These are phyloP conservation scores for Byssothecium circinans DNA, from an alignment of 2,329 filamentous ascomycete genomes.

Conservation along the genomic window DNA sequence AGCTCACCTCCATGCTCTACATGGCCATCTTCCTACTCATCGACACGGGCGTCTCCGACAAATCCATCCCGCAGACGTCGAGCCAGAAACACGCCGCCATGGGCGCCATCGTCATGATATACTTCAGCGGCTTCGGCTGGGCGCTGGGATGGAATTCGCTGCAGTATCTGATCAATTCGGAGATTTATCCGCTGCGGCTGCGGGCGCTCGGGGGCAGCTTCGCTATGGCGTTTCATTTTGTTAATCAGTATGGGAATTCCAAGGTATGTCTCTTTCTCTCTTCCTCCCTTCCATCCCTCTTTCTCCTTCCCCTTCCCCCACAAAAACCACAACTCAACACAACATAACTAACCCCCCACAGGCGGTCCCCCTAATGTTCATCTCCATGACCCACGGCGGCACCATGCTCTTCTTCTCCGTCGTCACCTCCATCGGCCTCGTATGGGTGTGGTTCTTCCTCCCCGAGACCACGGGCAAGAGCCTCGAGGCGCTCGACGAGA, in stretches of 20 bases:
- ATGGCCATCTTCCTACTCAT: constrained; percentile 60
- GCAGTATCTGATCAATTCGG: constrained; percentile 77
- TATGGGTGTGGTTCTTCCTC: constrained; percentile 72
- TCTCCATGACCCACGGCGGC: constrained; percentile 61
- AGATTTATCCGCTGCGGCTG: constrained; percentile 75
- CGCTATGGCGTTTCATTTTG: constrained; percentile 78
- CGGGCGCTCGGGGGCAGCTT: constrained; percentile 70
- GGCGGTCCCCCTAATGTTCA: constrained; percentile 72
- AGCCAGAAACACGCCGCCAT: constrained; percentile 60
- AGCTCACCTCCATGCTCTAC: constrained; percentile 57
- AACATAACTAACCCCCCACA: constrained; percentile 3
- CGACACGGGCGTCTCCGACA: constrained; percentile 58
- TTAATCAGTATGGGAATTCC: constrained; percentile 76
- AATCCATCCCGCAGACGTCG: constrained; percentile 52
- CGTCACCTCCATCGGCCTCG: constrained; percentile 67
- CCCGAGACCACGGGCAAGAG: constrained; percentile 69
- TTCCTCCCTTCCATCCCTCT: background rate
- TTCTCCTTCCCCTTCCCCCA: background rate
- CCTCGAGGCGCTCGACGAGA: constrained; percentile 69
- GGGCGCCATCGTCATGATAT: constrained; percentile 71
- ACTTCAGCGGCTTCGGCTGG: constrained; percentile 45
- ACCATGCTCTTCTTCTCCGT: constrained; percentile 77
- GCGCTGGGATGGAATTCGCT: constrained; percentile 67
- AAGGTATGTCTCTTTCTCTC: constrained; percentile 53
- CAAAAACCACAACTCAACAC: background rate